A percentile compares a stretch with the other conserved stretches of the same genome.
phyloP scores from a whole-genome alignment of 495 filamentous ascomycete species.

The Xylaria cubensis region DNA sequence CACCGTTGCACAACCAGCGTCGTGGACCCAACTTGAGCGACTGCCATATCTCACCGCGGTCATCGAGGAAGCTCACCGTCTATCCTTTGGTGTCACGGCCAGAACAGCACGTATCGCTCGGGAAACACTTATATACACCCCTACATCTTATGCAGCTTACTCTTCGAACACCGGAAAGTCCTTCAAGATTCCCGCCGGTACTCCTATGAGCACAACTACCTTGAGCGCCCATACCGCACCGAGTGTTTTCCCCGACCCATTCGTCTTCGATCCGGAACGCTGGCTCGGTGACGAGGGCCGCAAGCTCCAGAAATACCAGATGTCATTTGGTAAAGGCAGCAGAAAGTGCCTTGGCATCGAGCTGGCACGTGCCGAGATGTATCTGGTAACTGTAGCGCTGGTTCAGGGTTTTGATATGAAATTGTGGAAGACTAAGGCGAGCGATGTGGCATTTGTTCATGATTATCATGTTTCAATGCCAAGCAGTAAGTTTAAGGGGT shows the following conservation, averaged over 20 bases:
- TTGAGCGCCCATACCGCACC: conserved; percentile 48
- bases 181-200: conserved; percentile 32
- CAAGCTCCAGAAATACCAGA: conserved; percentile 51
- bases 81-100: conserved; percentile 34
- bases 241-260: conserved; percentile 48
- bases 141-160: conserved; percentile 23
- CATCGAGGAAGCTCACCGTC: conserved; percentile 38
- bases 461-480: conserved; percentile 40
- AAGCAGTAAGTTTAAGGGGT: conserved; percentile 34
- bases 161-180: conserved; percentile 28
- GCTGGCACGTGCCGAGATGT: conserved; percentile 46
- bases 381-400: conserved; percentile 40
- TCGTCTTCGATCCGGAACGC: conserved; percentile 51
- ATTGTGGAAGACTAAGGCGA: conserved; percentile 36
- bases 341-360: conserved; percentile 53
- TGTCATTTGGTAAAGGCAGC: conserved; percentile 54
- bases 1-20: conserved; percentile 26
- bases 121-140: conserved; percentile 34
- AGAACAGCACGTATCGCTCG: conserved; percentile 30
- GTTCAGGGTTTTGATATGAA: conserved; percentile 35
- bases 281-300: conserved; percentile 50
- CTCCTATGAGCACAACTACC: conserved; percentile 47
- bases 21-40: conserved; percentile 31
- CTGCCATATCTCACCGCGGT: conserved; percentile 38
- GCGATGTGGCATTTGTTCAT: conserved; percentile 37